Evolutionary conservation across 495 filamentous ascomycete genomes (phyloP), one percentile per base, ranked within the genome.

Genomic region (Poronia punctata): DNA sequence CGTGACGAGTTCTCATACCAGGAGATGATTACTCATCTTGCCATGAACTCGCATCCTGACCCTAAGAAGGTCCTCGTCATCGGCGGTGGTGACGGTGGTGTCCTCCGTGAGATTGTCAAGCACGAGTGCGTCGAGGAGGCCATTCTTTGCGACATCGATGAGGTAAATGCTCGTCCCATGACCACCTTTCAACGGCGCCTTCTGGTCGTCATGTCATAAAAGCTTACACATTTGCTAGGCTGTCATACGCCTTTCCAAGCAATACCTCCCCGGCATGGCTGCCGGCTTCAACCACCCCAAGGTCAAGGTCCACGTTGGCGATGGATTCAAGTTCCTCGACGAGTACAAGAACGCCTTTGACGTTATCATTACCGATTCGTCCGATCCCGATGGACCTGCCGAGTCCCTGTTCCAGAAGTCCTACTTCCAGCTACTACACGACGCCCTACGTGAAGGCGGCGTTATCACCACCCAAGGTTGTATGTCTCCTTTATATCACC

Each of bases 401-500:
- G 90, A 95, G 78, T 76, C 72, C 42, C 76, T 99, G 38, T 99
- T 99, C 82, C 79, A 97, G 79, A 95, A 96, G 75, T 83, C 89
- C 34, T 99, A 97, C 77, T 99, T 97, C 61, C 76, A 97, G 72
- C 80, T 97, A 26, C 74, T 97, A 16, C 70, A 82, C 66, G 82
- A 77, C 45, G 92, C 92, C 47, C 79, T 99, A 49, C 83, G 81
- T 53, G 87, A 93, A 46, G 93, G 90, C 65, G 92, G 92, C 71
- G 88, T 99, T 52, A 95, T 99, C 71, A 94, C 92, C 67, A 99
- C 93, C 52, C 92, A 99, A 95, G 92, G 92, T 98, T 94, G 86
- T 95, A 83, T 75, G 85, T 88, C 76, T 76, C 80, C 78, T 75
- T 82, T 75, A 71, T 52, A 53, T 53, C 57, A 55, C 49, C 45